Evolutionary conservation across 257 asterid genomes (phyloP), one percentile per base, ranked within the genome.

Genomic region (Solanum lycopersicoides): DNA sequence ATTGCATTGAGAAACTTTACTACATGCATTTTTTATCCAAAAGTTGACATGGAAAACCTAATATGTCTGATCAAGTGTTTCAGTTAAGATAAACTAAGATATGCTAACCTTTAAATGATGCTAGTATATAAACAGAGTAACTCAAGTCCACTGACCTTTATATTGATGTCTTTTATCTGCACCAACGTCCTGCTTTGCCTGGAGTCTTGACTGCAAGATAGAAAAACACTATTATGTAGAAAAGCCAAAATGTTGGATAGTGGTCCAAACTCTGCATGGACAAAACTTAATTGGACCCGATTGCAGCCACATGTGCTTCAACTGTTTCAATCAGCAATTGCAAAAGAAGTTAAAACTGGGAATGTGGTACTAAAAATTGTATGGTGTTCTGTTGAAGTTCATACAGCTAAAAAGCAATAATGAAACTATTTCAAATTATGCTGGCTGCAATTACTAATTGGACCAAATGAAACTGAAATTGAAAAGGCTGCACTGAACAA

Each of bases 171-270:
- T 95, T 87, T 92, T 95, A 93, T 96, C 99, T 86, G 93, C 93
- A 44, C 90, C 89, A 66, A 89, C 86, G 5, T 87, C 83, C 89
- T 96, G 99, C 91, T 93, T 97, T 63, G 98, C 99, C 91, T 97
- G 99, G 89, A 97, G 99, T 90, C 99, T 94, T 7, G 99, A 90
- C 99, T 97, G 96, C 92, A 91, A 88, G 32, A 85, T 72, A 88
- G 87, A 69, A 41, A n/a, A 84, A 83, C 35, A 50, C 69, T 32
- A 10, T 5, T 28, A 79, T 79, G 84, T 18, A 44, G 84, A 76
- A 25, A 45, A 77, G 18, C 8, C 45, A 3, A 25, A 79, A 4
- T n/a, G 35, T 28, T 30, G 28, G 42, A 80, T 28, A 16, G 85
- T 50, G 44, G 44, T 30, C 69, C 42, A 80, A 77, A 44, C 65